phyloP scores from a whole-genome alignment of 768 basidiomycete species.

The Butyriboletus loyo region DNA sequence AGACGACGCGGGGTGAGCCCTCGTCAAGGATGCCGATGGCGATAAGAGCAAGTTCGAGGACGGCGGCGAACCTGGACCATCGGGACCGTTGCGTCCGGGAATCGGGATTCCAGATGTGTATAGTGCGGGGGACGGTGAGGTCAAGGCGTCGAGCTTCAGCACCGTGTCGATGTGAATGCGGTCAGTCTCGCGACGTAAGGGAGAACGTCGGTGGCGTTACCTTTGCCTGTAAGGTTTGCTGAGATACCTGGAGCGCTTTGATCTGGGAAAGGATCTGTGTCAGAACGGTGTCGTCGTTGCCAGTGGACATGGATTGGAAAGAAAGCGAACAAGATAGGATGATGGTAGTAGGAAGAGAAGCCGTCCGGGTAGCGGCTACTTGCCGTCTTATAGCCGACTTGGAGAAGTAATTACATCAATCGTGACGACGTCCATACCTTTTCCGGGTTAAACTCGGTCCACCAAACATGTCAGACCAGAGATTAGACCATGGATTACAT shows the following conservation, averaged over 20 bases:
- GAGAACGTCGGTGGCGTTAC: slow-evolving; percentile 34
- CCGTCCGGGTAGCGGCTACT: too few species aligned
- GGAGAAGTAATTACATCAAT: too few species aligned
- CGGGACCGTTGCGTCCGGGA: slow-evolving; percentile 18
- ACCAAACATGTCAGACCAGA: too few species aligned
- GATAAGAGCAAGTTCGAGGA: slow-evolving; percentile 27
- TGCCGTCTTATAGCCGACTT: slow-evolving; percentile 11
- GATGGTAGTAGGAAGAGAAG: slow-evolving; percentile 13
- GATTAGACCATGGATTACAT: too few species aligned
- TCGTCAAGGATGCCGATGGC: slow-evolving; percentile 26
- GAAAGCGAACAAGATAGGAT: slow-evolving; percentile 4
- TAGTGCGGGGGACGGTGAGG: slow-evolving; percentile 28
- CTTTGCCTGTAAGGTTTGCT: slow-evolving; percentile 78
- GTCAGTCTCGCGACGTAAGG: not conserved
- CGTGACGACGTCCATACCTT: too few species aligned
- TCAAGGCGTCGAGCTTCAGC: slow-evolving; percentile 48
- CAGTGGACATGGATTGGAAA: slow-evolving; percentile 25
- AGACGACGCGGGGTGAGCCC: slow-evolving; percentile 28
- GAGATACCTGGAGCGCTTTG: slow-evolving; percentile 65
- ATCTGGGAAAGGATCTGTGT: slow-evolving; percentile 73
- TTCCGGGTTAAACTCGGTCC: too few species aligned
- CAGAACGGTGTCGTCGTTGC: slow-evolving; percentile 50
- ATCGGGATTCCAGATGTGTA: slow-evolving; percentile 26
- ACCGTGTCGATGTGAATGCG: not conserved
- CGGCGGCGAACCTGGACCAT: slow-evolving; percentile 20